These are phyloP conservation scores for Ascochyta koolunga DNA, from an alignment of 2,329 filamentous ascomycete genomes.

Conservation along the genomic window DNA sequence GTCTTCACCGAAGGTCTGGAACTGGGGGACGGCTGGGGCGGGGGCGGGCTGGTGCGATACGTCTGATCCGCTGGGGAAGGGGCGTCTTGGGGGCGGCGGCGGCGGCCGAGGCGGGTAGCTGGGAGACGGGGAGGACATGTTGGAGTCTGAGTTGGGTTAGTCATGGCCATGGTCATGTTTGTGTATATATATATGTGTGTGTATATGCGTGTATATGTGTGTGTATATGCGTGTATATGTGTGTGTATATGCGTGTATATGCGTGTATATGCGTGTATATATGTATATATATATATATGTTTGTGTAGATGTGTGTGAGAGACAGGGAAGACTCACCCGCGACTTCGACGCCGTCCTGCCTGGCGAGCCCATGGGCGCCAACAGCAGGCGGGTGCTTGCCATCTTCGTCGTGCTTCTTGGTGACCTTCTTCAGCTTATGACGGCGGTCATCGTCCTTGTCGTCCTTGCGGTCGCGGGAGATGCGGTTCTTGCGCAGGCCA, in stretches of 20 bases:
- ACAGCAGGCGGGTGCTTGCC: conserved; percentile 66
- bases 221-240: too few relatives aligned
- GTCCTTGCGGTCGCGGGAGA: conserved; percentile 59
- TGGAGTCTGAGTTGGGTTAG: conserved; percentile 39
- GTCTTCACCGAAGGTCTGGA: conserved; percentile 90
- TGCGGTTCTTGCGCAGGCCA: conserved; percentile 66
- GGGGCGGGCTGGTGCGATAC: conserved; percentile 65
- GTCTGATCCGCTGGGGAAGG: conserved; percentile 64
- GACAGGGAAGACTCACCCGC: background rate
- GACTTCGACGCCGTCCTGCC: conserved; percentile 67
- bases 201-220: too few relatives aligned
- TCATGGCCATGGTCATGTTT: too few relatives aligned
- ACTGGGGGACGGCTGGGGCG: conserved; percentile 69
- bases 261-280: too few relatives aligned
- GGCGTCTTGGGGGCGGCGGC: conserved; percentile 53
- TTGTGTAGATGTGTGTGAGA: too few relatives aligned
- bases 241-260: too few relatives aligned
- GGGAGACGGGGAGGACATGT: conserved; percentile 50
- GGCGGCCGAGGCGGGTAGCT: conserved; percentile 54
- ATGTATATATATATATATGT: too few relatives aligned
- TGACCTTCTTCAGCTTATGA: conserved; percentile 62
- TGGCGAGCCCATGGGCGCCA: conserved; percentile 67
- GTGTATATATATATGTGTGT: too few relatives aligned
- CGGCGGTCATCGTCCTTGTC: conserved; percentile 57
- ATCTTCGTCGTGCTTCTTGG: conserved; percentile 77